Evolutionary conservation across 2,329 filamentous ascomycete species (phyloP), one percentile per base, ranked within the genome.

Genomic region (Cladosporium sp.): DNA sequence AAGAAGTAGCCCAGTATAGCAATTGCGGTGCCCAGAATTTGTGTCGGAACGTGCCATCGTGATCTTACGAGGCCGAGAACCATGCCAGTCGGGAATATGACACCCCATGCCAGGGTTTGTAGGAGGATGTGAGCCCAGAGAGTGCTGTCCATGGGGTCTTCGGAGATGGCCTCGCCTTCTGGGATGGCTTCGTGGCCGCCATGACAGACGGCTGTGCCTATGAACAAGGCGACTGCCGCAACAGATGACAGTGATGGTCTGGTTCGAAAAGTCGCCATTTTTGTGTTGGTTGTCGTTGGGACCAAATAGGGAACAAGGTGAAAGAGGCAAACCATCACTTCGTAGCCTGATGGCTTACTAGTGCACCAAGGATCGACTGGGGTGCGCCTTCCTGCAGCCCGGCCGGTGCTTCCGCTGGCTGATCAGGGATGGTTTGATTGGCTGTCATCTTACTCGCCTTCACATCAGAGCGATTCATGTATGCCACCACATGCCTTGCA

Each of bases 11-110:
- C 92, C 49, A 91, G 67, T 18, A 95, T 77, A 2, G 89, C 88
- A 56, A 97, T 76, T 20, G 81, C 70, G 19, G 87, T 85, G 56
- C 85, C 88, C 48, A 86, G 63, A 22, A 85, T 78, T 69, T 98
- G 93, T 3, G 89, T 74, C 6, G 93, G 92, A 45, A 97, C 92
- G 72, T 98, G 93, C 88, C 89, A 97, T 70, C 88, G 83, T 53
- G 85, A 95, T 55, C 88, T 89, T 57, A 86, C 82, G 52, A 98
- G 91, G 52, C 92, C 92, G 15, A 96, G 75, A 36, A 97, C 90
- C 92, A 98, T 97, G 60, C 93, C 93, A 13, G 88, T 78, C 9
- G 93, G 93, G 63, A 95, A 97, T 52, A 97, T 80, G 59, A 98
- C 77, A 54, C 93, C 93, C 75, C 94, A 97, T 51, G 90, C 83